These are phyloP conservation scores for sorghum (Sorghum bicolor) DNA, from an alignment of 176 grass and related monocot genomes.

Conservation along the genomic window Sorghum_bicolor_NCBIv3 NC_012878.2:44189001-44189500, in stretches of 20 bases:
- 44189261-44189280: not conserved
- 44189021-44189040: conserved; percentile 68
- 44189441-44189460: not conserved
- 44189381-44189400: conserved; percentile 4
- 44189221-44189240: not conserved
- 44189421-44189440: conserved; percentile 15
- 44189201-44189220: not conserved
- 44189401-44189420: conserved; percentile 13
- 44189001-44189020: conserved; percentile 92
- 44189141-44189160: not conserved
- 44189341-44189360: not conserved
- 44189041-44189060: conserved; percentile 60
- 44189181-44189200: not conserved
- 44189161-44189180: not conserved
- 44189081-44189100: not conserved
- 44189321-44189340: conserved; percentile 1
- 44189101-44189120: not conserved
- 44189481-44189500: conserved; percentile 3
- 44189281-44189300: not conserved
- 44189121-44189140: not conserved
- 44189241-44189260: not conserved
- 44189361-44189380: conserved; percentile 12
- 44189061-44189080: not conserved
- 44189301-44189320: not conserved
- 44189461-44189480: not conserved